Evolutionary conservation across 257 asterid species (phyloP), one percentile per base, ranked within the genome.

Genomic region (Solanum bulbocastanum): DNA sequence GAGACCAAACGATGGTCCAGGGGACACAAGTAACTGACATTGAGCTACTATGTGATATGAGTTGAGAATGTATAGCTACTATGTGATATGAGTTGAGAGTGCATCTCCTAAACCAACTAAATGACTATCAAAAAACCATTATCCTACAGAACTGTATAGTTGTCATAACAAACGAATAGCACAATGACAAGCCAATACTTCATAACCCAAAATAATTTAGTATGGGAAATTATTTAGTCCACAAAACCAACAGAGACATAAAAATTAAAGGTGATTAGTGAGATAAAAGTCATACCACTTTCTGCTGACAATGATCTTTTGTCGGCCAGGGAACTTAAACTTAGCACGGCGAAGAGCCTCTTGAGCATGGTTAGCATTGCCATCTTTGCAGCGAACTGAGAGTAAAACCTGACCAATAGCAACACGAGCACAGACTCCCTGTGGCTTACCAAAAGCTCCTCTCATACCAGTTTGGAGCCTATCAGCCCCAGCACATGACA

Each of bases 401-500:
- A 87, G 89, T 5, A 87, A 30, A 87, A 87, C 89, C 66, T 87
- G 89, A 5, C 89, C 89, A 49, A 87, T 87, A 39, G 89, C 87
- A 69, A 87, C 89, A 82, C 89, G 89, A 25, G 89, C 89, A 69
- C 89, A 87, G 13, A 74, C 82, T 10, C 89, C 89, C 46, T 66
- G 89, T 2, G 89, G 89, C 36, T 87, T 87, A n/a, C 89, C 89
- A 1, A 87, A 87, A 69, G 89, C 89, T 9, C 89, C 89, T 20
- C 84, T 83, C 89, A 87, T 87, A 69, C 89, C 89, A 15, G 89
- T 87, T 52, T 87, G 89, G 84, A 87, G 89, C 87, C 89, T 69
- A 87, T 87, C 89, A 37, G 89, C 89, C 37, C 89, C 89, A 35
- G 89, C 89, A 87, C 89, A 87, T 1, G 89, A 87, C 65, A 87